Conservation (phyloP, 1,284 basidiomycete genomes). For the Leccinum solheimii region DNA sequence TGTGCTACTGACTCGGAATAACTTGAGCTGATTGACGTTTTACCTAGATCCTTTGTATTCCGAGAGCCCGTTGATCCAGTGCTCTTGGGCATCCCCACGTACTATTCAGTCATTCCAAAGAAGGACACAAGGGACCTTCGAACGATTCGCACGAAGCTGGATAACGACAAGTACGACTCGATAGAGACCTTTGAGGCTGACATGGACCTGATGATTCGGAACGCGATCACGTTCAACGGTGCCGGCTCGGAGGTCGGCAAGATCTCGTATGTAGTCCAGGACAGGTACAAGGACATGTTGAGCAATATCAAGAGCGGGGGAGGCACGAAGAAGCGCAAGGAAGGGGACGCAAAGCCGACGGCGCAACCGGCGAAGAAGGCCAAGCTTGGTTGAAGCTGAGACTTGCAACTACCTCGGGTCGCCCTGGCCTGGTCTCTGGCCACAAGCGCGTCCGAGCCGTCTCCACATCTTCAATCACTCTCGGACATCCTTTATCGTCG, state of each 20-base stretch:
- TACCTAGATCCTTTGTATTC: conserved; percentile 70
- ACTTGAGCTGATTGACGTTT: conserved; percentile 1
- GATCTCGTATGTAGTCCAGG: conserved; percentile 50
- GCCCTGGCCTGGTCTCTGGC: conserved; percentile 33
- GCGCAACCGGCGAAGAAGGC: conserved; percentile 69
- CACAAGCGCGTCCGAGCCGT: conserved; percentile 47
- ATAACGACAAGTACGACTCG: conserved; percentile 79
- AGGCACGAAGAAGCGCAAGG: conserved; percentile 63
- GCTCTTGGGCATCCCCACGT: conserved; percentile 75
- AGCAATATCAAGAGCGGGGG: conserved; percentile 44
- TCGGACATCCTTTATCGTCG: conserved; percentile 62
- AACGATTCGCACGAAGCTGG: conserved; percentile 81
- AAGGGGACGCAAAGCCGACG: conserved; percentile 54
- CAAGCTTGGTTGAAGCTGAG: conserved; percentile 45
- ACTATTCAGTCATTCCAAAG: conserved; percentile 77
- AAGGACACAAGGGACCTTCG: conserved; percentile 88
- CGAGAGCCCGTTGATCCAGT: conserved; percentile 85
- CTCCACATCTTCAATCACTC: conserved; percentile 55
- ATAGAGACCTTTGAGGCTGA: conserved; percentile 80
- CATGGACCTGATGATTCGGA: conserved; percentile 80
- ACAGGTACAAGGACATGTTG: conserved; percentile 55
- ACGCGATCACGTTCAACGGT: conserved; percentile 87
- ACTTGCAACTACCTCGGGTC: conserved; percentile 13
- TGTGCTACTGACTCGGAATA: conserved; percentile 13
- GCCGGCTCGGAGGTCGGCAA: conserved; percentile 73